phyloP scores from a whole-genome alignment of 2,329 filamentous ascomycete species.

The Stachybotrys echinatus region DNA sequence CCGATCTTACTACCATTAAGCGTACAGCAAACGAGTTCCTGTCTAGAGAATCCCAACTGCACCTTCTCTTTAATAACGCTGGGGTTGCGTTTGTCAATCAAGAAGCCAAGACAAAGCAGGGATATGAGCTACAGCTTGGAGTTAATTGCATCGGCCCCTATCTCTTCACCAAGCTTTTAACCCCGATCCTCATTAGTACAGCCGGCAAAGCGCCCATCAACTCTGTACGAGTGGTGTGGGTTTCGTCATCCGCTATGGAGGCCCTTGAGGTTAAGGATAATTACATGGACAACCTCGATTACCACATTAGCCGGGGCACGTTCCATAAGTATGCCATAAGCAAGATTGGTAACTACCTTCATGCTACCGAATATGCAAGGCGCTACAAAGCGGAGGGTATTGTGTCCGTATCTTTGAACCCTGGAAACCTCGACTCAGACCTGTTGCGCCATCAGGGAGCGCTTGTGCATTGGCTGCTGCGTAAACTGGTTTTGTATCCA shows the following conservation, averaged over 20 bases:
- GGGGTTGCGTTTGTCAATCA: conserved; percentile 31
- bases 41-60: conserved; percentile 18
- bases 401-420: conserved; percentile 27
- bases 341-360: conserved; percentile 25
- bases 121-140: conserved; percentile 36
- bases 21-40: conserved; percentile 16
- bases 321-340: conserved; percentile 19
- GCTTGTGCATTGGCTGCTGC: conserved; percentile 9
- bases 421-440: conserved; percentile 31
- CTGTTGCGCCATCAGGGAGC: conserved; percentile 18
- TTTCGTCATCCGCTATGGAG: conserved; percentile 16
- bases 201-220: conserved; percentile 19
- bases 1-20: conserved; percentile 24
- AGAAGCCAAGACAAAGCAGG: conserved; percentile 30
- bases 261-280: conserved; percentile 12
- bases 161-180: conserved; percentile 30
- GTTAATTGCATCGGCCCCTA: conserved; percentile 36
- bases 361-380: conserved; percentile 23
- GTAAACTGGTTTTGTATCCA: conserved; percentile 16
- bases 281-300: conserved; percentile 14
- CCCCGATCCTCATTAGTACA: conserved; percentile 25
- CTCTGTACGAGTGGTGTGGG: conserved; percentile 26
- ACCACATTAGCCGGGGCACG: conserved; percentile 3
- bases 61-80: conserved; percentile 37
- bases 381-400: conserved; percentile 21